phyloP scores from a whole-genome alignment of 2,329 filamentous ascomycete species.

The Trichophyton schoenleinii region DNA sequence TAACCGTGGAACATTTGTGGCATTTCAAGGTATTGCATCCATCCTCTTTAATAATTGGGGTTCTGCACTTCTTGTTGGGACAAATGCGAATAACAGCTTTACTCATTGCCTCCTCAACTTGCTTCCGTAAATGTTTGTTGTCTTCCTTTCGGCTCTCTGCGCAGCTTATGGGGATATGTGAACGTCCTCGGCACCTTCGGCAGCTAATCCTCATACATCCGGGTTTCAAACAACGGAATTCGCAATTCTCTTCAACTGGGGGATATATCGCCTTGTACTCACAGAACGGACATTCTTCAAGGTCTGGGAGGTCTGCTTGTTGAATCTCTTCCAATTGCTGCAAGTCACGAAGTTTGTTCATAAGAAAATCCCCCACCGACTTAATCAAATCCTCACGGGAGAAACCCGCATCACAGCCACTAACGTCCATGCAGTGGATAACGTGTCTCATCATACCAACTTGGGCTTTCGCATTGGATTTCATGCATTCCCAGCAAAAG shows the following conservation, averaged over 20 bases:
- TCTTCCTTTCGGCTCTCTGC: constrained; percentile 50
- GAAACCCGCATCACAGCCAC: constrained; percentile 54
- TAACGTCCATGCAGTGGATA: constrained; percentile 57
- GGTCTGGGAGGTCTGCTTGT: constrained; percentile 56
- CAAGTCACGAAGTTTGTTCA: constrained; percentile 53
- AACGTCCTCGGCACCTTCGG: constrained; percentile 53
- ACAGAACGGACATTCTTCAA: constrained; percentile 71
- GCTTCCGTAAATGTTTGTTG: constrained; percentile 49
- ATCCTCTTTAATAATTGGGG: constrained; percentile 63
- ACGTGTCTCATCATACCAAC: constrained; percentile 58
- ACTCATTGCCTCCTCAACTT: constrained; percentile 75
- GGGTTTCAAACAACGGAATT: constrained; percentile 59
- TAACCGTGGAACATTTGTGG: constrained; percentile 39
- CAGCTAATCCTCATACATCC: constrained; percentile 54
- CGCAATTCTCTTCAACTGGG: constrained; percentile 53
- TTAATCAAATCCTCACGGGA: constrained; percentile 40
- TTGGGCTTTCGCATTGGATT: constrained; percentile 51
- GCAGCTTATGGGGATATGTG: constrained; percentile 62
- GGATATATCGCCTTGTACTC: constrained; percentile 64
- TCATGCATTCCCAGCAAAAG: constrained; percentile 59
- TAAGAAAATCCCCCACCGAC: constrained; percentile 47
- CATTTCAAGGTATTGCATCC: constrained; percentile 83
- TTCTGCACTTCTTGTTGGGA: constrained; percentile 43
- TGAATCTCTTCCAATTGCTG: constrained; percentile 59
- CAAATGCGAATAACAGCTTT: constrained; percentile 64